Evolutionary conservation across 2,329 filamentous ascomycete genomes (phyloP).

Genomic region (Talaromyces sp.): DNA sequence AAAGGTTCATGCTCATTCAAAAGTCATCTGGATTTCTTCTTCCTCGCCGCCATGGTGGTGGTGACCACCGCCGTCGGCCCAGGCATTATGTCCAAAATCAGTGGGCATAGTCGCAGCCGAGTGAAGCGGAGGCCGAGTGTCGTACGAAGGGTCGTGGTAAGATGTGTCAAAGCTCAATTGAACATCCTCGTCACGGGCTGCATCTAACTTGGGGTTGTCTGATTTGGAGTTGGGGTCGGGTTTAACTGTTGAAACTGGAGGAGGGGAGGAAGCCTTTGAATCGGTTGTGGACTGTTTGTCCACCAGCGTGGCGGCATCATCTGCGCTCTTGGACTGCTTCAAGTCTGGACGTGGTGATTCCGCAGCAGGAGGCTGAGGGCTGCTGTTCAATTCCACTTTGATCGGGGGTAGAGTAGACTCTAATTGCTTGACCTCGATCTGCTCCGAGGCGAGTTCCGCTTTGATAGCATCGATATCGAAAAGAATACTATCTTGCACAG

Average conservation of each 20-base stretch:
- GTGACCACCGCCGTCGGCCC: conserved; percentile 61
- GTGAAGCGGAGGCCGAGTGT: conserved; percentile 21
- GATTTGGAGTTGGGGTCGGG: neutral
- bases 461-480: conserved; percentile 96
- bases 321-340: conserved; percentile 37
- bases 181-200: conserved; percentile 32
- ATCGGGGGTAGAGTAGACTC: conserved; percentile 86
- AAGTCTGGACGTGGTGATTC: conserved; percentile 21
- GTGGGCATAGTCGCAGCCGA: conserved; percentile 27
- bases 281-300: conserved; percentile 15
- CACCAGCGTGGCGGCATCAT: conserved; percentile 18
- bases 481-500: conserved; percentile 53
- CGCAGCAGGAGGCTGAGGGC: conserved; percentile 14
- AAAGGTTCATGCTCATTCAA: conserved; percentile 51
- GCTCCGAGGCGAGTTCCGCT: conserved; percentile 71
- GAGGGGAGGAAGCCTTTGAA: neutral
- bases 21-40: conserved; percentile 74
- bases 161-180: conserved; percentile 69
- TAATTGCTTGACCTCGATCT: conserved; percentile 68
- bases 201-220: neutral
- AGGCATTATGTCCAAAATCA: conserved; percentile 51
- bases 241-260: neutral
- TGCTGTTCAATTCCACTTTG: conserved; percentile 59
- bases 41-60: conserved; percentile 63
- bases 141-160: conserved; percentile 39